Evolutionary conservation across 1,139 yeast species (phyloP), one percentile per base, ranked within the genome.

Genomic region (Diutina pseudorugosa): DNA sequence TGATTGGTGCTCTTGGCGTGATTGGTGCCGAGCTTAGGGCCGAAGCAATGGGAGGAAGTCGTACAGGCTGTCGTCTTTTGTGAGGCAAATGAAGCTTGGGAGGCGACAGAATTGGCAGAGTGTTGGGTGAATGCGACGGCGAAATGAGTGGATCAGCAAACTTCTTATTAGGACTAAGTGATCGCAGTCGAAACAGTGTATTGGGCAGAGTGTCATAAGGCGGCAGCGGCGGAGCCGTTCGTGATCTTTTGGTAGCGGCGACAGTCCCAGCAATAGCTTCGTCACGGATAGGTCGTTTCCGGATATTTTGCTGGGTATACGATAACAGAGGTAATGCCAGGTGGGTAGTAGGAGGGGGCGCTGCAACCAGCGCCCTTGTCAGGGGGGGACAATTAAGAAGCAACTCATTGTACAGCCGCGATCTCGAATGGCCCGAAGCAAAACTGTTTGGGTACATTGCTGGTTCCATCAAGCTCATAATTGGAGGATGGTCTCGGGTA

Each of bases 211-310:
- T n/a, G 75, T 73, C 2, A 73, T 60, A 54, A 2, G 59, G 57
- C 1, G 63, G 75, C 20, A 75, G 72, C 9, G 80, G 77, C 33
- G 82, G 82, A 3, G 81, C 81, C 3, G 82, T 76, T 60, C 75
- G 66, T 12, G 78, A 69, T 52, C 79, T 64, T 58, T 77, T 75
- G 48, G 30, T 41, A 18, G 55, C 53, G n/a, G 41, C 2, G 12
- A 51, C 55, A 4, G 55, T 36, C 11, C 56, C 47, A 27, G 59
- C 58, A 43, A 52, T 54, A 40, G 52, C 51, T 19, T 59, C 52
- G 52, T 65, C 70, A 52, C 67, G 63, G 53, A 61, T 61, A 6
- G 68, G 61, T 53, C 71, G 57, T 56, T 65, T 65, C 52, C 60
- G 64, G 48, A 57, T 57, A 52, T 12, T 30, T 30, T 30, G 36